Evolutionary conservation across 768 basidiomycete species (phyloP).

Genomic region (Lactarius pseudohatsudake): DNA sequence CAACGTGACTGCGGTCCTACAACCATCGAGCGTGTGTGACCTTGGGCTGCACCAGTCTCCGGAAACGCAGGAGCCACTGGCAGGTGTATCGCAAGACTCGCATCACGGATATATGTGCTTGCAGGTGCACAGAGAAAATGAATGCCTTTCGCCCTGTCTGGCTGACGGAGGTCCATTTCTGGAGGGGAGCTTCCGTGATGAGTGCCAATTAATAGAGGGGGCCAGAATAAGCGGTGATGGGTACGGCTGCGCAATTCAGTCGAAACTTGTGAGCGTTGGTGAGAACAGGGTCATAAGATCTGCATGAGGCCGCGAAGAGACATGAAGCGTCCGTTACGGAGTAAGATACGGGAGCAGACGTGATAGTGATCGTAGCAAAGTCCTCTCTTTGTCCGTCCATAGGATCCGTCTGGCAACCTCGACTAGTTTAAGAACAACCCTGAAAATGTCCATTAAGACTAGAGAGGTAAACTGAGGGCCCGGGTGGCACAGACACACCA

Average conservation of each 20-base stretch:
- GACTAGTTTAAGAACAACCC: slow-evolving; percentile 82
- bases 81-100: slow-evolving; percentile 66
- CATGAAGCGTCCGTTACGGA: slow-evolving; percentile 6
- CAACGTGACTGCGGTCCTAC: neutral
- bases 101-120: slow-evolving; percentile 81
- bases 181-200: slow-evolving; percentile 74
- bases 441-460: slow-evolving; percentile 34
- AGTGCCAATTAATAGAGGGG: slow-evolving; percentile 72
- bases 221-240: slow-evolving; percentile 66
- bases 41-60: slow-evolving; percentile 94
- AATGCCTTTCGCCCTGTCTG: slow-evolving; percentile 69
- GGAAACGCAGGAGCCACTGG: slow-evolving; percentile 56
- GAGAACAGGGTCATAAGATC: slow-evolving; percentile 64
- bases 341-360: slow-evolving; percentile 51
- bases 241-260: slow-evolving; percentile 56
- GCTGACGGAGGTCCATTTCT: slow-evolving; percentile 66
- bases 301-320: slow-evolving; percentile 52
- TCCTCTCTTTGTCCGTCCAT: slow-evolving; percentile 58
- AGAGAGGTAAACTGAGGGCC: neutral
- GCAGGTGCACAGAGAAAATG: slow-evolving; percentile 79
- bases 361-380: slow-evolving; percentile 73
- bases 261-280: slow-evolving; percentile 57
- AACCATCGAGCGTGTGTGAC: slow-evolving; percentile 74
- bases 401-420: slow-evolving; percentile 89
- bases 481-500: slow-evolving; percentile 56